These are phyloP conservation scores for Pichia nakasei DNA, from an alignment of 805 yeast genomes.

Conservation along the genomic window DNA sequence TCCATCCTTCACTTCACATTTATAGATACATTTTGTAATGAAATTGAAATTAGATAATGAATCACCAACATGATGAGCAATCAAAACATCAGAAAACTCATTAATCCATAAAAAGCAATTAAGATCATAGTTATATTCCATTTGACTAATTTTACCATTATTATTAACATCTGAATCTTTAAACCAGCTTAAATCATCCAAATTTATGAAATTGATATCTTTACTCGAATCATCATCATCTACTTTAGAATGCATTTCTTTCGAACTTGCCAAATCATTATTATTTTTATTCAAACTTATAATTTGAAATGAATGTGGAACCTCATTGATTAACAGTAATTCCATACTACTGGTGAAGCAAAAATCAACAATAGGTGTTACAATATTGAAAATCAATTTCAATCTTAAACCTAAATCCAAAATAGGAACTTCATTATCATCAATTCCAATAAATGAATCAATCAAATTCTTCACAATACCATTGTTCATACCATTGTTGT, in stretches of 20 bases:
- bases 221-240: conserved; percentile 12
- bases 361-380: conserved; percentile 25
- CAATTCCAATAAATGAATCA: conserved; percentile 18
- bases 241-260: background rate
- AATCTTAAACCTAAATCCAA: conserved; percentile 26
- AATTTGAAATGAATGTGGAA: conserved; percentile 29
- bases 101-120: conserved; percentile 26
- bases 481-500: conserved; percentile 2
- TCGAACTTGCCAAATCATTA: too few relatives aligned
- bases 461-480: conserved; percentile 22
- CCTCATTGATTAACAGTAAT: conserved; percentile 22
- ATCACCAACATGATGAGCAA: conserved; percentile 10
- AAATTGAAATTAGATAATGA: conserved; percentile 12
- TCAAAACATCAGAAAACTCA: conserved; percentile 24
- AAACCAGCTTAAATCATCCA: conserved; percentile 29
- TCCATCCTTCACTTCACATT: background rate
- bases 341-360: conserved; percentile 19
- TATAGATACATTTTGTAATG: conserved; percentile 19
- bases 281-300: conserved; percentile 16
- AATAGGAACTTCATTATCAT: conserved; percentile 22
- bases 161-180: conserved; percentile 9
- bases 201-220: conserved; percentile 22
- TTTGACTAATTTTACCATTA: conserved; percentile 11
- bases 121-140: conserved; percentile 16
- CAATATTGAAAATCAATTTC: conserved; percentile 28